Base-by-base conservation (phyloP, 176 grass and related monocot species). In the Zea luxurians region DNA sequence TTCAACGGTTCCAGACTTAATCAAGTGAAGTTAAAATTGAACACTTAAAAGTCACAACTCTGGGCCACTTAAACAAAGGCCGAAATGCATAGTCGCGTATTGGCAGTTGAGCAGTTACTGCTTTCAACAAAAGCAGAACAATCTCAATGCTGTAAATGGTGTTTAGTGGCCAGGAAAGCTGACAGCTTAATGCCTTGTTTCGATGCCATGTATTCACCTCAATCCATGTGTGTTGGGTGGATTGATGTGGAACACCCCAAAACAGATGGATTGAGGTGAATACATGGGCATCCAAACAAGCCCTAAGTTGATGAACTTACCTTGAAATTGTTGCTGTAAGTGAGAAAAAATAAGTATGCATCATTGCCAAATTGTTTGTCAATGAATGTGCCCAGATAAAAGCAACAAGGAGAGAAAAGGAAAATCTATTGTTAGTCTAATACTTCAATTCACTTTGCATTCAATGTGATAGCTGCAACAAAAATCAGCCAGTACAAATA, bases 361-460 rank as follows among this genome's bases (percentile, higher is more conserved):
- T 10, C 45, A 13, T 37, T 75, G 13, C 61, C 36, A 64, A 64
- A n/a, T 42, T 42, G 64, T n/a, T 43, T n/a, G 37, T 43, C 15
- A 66, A 42, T 66, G 34, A 75, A 58, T 66, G 15, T 36, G 15
- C 40, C 42, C 10, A 63, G 62, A 61, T 37, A 12, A 20, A 12
- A 48, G 27, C 46, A 48, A 13, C 3, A 58, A 37, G 8, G 68
- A 20, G 57, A 75, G 27, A 66, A 20, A 67, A 12, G 38, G 18
- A 42, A 9, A 40, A 36, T 12, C 47, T 18, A 80, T 68, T 46
- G 64, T 3, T 44, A 79, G 53, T 66, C 50, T 49, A 13, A 59
- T 66, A 58, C 8, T 66, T 73, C 49, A 68, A 69, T 57, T 77
- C 43, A 79, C 34, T 66, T 66, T 66, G 68, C 16, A 79, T 21